Conservation (phyloP, 345 rosid species). For the Populus ilicifolia region DNA sequence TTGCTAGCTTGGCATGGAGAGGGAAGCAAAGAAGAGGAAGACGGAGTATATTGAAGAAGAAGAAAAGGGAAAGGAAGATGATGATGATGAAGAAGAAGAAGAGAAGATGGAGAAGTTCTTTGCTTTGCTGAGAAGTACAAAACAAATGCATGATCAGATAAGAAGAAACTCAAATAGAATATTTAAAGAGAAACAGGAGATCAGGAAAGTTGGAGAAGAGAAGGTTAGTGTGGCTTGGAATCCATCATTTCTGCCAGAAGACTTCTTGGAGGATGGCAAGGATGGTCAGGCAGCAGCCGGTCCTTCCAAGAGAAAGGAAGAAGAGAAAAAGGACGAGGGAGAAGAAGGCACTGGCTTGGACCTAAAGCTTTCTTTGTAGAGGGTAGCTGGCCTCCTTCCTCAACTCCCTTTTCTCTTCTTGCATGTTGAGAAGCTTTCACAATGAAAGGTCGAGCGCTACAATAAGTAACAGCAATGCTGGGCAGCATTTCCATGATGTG, state of each 20-base stretch:
- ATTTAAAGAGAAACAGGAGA: conserved; percentile 3
- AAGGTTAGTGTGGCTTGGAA: conserved; percentile 18
- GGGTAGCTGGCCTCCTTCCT: not conserved
- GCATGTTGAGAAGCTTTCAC: not conserved
- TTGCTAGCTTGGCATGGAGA: conserved; percentile 27
- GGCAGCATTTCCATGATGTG: not conserved
- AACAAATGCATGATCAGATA: conserved; percentile 31
- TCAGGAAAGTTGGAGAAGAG: conserved; percentile 1
- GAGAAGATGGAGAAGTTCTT: conserved; percentile 55
- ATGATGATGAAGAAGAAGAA: conserved; percentile 37
- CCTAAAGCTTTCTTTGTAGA: conserved; percentile 53
- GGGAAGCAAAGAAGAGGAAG: conserved; percentile 41
- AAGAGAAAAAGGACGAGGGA: conserved; percentile 11
- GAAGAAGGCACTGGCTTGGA: conserved; percentile 29
- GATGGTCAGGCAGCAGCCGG: conserved; percentile 1
- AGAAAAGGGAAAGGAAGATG: not conserved
- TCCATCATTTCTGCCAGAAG: conserved; percentile 48
- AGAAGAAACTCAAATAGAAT: not conserved
- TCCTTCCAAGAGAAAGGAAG: conserved; percentile 12
- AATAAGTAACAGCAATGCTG: no score
- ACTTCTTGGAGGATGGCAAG: conserved; percentile 30
- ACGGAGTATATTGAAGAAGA: conserved; percentile 14
- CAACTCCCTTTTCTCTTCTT: not conserved
- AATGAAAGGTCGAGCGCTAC: not conserved
- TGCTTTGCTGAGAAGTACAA: conserved; percentile 47